phyloP scores from a whole-genome alignment of 805 yeast genomes.

The Cyberlindnera americana region DNA sequence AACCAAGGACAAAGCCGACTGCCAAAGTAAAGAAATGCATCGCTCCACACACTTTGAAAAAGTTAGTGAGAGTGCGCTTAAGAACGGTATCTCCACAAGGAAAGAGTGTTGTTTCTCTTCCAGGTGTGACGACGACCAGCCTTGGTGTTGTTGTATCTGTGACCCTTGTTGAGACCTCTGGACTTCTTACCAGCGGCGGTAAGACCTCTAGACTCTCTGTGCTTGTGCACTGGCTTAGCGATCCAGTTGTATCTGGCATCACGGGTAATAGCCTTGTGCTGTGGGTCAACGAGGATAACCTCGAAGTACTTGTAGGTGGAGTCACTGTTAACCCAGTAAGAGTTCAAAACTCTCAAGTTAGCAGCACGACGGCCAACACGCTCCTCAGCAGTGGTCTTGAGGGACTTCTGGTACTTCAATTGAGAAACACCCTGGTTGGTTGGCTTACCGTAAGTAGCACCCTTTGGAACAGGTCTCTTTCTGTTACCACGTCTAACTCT shows the following conservation, averaged over 20 bases:
- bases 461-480: constrained; percentile 99
- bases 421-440: constrained; percentile 99
- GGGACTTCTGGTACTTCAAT: constrained; percentile 98
- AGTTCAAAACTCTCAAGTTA: constrained; percentile 98
- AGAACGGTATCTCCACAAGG: constrained; percentile 97
- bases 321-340: constrained; percentile 99
- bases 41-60: constrained; percentile 2
- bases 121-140: constrained; percentile 99
- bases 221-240: constrained; percentile 99
- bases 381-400: constrained; percentile 99
- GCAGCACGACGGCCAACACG: constrained; percentile 99
- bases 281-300: constrained; percentile 96
- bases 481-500: constrained; percentile 99
- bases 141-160: constrained; percentile 95
- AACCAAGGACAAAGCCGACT: not conserved
- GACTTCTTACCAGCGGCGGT: constrained; percentile 98
- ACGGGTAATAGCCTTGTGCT: constrained; percentile 98
- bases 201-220: constrained; percentile 99
- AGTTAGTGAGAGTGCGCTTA: constrained; percentile 10
- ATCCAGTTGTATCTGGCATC: constrained; percentile 99
- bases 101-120: constrained; percentile 98
- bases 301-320: constrained; percentile 99
- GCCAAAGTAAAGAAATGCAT: constrained; percentile 2
- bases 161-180: constrained; percentile 99
- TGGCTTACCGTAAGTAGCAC: constrained; percentile 99